Base-by-base conservation (phyloP, 129 eudicot genomes). In the Pseudognaphalium luteoalbum region DNA sequence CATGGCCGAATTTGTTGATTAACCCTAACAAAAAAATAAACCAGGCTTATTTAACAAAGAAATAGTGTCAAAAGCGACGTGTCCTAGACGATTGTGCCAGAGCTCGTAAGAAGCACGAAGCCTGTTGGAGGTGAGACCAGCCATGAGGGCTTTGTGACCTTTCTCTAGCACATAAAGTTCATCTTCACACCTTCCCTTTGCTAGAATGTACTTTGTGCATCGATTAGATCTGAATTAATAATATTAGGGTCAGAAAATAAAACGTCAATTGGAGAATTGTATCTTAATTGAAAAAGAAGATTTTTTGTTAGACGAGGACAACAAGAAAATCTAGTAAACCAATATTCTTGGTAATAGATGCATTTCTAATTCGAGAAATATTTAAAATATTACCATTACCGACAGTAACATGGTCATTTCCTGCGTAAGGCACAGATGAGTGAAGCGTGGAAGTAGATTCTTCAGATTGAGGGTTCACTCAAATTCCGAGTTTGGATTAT, bases 121-220 rank as follows among this genome's bases (percentile, higher is more conserved):
- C 14, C 6, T 8, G 1, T 17, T 17, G 47, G 37, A 65, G 6
- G 15, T 16, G 3, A 65, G 70, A 12, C n/a, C 21, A 15, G 16
- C 70, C 11, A 65, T 19, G 21, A 65, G 70, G 17, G 70, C 4
- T 5, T 65, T 65, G 33, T 65, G 50, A 33, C 47, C 70, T 65
- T 65, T 1, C 42, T 65, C 50, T 32, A 30, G 44, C 50, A 65
- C 70, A 5, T 32, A 14, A 30, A 65, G 21, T 12, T 47, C 70
- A 17, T 16, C 14, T 65, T 65, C 47, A 65, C 70, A 65, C 20
- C 70, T 65, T 22, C 25, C 70, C 68, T 21, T 33, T 65, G 70
- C 70, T 29, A 65, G 47, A 6, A 29, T 16, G 15, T 65, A 47
- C 4, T 65, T 65, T 65, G 70, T 65, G 15, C 34, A 8, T 1